Conservation (phyloP, 148 eudicot species). For the Euryodendron excelsum region DNA sequence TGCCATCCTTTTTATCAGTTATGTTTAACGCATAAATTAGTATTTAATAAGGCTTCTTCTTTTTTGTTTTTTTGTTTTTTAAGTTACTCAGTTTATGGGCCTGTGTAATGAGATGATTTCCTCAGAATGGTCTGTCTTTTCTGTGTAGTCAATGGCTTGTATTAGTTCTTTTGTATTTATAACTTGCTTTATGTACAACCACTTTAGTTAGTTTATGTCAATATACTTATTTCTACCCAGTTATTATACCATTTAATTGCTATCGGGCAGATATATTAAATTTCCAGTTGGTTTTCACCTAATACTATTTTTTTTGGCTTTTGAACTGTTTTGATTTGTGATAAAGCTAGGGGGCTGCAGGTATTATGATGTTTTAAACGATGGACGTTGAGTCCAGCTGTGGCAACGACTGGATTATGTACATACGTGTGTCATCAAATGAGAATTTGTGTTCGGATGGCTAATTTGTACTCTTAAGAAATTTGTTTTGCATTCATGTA, state of each 20-base stretch:
- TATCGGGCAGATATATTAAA: neutral
- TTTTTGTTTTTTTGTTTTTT: no score
- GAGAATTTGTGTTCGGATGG: constrained; percentile 1
- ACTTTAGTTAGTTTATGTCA: neutral
- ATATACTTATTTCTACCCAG: neutral
- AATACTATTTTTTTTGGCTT: neutral
- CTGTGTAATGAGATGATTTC: neutral
- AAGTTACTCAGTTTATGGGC: neutral
- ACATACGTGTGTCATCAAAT: neutral
- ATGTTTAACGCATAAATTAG: neutral
- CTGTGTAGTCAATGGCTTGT: neutral
- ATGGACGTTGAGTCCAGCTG: neutral
- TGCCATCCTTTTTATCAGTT: neutral
- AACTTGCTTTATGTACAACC: neutral
- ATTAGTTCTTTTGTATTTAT: neutral
- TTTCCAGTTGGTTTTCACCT: neutral
- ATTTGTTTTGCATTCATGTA: constrained; percentile 24
- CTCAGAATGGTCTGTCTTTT: neutral
- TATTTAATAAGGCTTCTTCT: neutral
- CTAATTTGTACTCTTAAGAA: neutral
- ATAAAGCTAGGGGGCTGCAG: neutral
- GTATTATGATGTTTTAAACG: neutral
- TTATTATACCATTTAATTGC: neutral
- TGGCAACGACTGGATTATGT: neutral
- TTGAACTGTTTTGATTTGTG: neutral